phyloP scores from a whole-genome alignment of 225 moss, liverwort and hornwort species.

The Polytrichum formosum region DNA sequence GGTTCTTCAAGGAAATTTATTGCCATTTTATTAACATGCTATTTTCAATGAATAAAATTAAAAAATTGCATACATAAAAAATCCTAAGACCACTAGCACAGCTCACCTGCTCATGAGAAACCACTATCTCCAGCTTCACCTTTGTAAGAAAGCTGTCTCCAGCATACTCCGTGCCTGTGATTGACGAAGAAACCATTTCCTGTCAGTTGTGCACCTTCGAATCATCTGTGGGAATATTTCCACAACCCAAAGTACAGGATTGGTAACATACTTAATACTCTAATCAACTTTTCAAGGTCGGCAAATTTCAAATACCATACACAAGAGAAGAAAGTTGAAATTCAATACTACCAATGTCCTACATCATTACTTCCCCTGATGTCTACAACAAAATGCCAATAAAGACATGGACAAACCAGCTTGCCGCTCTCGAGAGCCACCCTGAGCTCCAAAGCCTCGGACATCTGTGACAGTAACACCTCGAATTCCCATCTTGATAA shows the following conservation, averaged over 20 bases:
- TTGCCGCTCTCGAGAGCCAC: conserved; percentile 70
- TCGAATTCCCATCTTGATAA: conserved; percentile 66
- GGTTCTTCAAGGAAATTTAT: no score
- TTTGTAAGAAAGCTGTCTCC: conserved; percentile 54
- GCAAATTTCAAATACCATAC: not conserved
- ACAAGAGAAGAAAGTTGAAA: not conserved
- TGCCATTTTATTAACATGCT: no score
- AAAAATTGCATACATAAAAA: no score
- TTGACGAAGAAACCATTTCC: conserved; percentile 1
- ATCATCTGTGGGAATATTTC: no score
- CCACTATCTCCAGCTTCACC: conserved; percentile 65
- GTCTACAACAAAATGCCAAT: no score
- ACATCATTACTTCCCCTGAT: no score
- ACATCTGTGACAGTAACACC: conserved; percentile 67
- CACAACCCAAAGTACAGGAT: no score
- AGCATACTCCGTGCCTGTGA: conserved; percentile 57
- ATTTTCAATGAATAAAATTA: no score
- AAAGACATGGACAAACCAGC: conserved; percentile 33
- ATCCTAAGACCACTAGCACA: no score
- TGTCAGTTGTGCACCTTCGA: no score
- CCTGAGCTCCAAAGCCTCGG: conserved; percentile 64
- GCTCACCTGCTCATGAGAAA: conserved; percentile 52
- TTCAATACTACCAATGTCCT: no score
- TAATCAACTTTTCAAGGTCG: not conserved
- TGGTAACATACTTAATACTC: no score